These are phyloP conservation scores for Cystobasidium tubakii DNA, from an alignment of 768 basidiomycete species.

Conservation along the genomic window DNA sequence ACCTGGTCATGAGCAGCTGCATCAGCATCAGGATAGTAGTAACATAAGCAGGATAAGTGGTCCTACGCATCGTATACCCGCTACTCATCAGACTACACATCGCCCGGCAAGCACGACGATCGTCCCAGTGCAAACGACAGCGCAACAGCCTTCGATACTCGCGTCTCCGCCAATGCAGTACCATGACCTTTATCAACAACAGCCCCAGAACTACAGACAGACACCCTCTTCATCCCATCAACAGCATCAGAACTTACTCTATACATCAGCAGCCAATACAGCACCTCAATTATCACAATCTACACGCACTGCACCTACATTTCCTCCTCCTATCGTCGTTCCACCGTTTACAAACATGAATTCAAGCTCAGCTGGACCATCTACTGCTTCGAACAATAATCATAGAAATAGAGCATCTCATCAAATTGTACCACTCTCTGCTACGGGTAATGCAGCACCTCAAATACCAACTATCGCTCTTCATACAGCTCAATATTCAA, in stretches of 20 bases:
- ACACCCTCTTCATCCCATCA: not conserved
- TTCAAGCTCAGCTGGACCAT: not conserved
- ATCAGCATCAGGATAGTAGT: not conserved
- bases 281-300: slow-evolving; percentile 29
- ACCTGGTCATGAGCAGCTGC: not conserved
- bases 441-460: not conserved
- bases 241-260: not conserved
- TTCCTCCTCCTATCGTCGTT: not conserved
- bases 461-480: slow-evolving; percentile 30
- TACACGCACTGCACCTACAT: not conserved
- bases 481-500: slow-evolving; percentile 41
- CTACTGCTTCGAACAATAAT: not conserved
- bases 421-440: slow-evolving; percentile 18
- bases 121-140: slow-evolving; percentile 2
- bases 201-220: not conserved
- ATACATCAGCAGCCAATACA: not conserved
- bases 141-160: slow-evolving; percentile 1
- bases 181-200: not conserved
- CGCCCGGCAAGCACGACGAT: slow-evolving; percentile 36
- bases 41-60: not conserved
- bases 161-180: not conserved
- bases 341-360: not conserved
- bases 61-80: slow-evolving; percentile 29
- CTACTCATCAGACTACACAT: slow-evolving; percentile 31
- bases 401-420: slow-evolving; percentile 29